Conservation (phyloP, 129 eudicot genomes). For the Cynara cardunculus region DNA sequence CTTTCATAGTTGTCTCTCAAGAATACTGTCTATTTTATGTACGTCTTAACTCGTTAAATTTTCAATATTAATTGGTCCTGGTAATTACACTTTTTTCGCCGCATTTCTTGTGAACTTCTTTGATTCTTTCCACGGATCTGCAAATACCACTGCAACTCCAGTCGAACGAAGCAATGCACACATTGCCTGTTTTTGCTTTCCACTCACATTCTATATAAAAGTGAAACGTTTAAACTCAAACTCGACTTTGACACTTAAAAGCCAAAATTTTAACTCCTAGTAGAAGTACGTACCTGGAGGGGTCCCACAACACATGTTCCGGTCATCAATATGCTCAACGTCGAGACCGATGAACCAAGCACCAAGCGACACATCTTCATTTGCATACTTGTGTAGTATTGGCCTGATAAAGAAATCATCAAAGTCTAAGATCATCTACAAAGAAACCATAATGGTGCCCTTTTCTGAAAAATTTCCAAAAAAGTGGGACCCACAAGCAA, state of each 20-base stretch:
- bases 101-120: slow-evolving; percentile 55
- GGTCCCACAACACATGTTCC: slow-evolving; percentile 65
- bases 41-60: background rate
- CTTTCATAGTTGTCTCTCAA: background rate
- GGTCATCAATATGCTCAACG: slow-evolving; percentile 52
- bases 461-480: too few species aligned
- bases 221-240: slow-evolving; percentile 2
- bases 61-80: slow-evolving; percentile 39
- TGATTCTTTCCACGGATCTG: slow-evolving; percentile 68
- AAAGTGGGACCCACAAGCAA: background rate
- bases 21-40: background rate
- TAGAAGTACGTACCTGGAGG: slow-evolving; percentile 40
- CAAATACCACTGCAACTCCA: slow-evolving; percentile 82
- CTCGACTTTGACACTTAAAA: background rate
- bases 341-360: slow-evolving; percentile 69
- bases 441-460: background rate
- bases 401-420: slow-evolving; percentile 24
- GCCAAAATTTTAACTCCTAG: background rate
- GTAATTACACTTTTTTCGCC: slow-evolving; percentile 46
- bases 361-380: slow-evolving; percentile 65
- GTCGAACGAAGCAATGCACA: slow-evolving; percentile 67
- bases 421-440: background rate
- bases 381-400: slow-evolving; percentile 60
- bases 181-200: slow-evolving; percentile 53
- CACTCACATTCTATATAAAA: slow-evolving; percentile 44